These are phyloP conservation scores for Paecilomyces dactylethromorphus DNA, from an alignment of 2,329 filamentous ascomycete species.

Conservation along the genomic window DNA sequence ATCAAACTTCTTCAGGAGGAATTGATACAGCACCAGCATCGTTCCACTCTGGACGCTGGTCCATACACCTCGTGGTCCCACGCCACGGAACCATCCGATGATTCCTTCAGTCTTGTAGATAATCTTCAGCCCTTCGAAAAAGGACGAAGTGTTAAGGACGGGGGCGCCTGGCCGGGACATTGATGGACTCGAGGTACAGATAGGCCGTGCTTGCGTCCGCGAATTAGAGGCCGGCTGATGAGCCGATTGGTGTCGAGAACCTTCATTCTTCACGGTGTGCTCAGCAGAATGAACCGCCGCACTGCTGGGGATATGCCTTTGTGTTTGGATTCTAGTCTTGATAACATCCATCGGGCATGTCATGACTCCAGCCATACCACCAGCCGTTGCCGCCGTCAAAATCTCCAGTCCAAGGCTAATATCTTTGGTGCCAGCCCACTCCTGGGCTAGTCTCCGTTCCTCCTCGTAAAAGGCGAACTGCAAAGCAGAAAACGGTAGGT, in stretches of 20 bases:
- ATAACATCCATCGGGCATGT: constrained; percentile 96
- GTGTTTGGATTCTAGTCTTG: constrained; percentile 93
- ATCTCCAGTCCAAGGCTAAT: constrained; percentile 84
- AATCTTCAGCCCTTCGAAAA: constrained; percentile 72
- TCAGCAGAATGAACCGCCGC: constrained; percentile 12
- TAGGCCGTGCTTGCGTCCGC: constrained; percentile 58
- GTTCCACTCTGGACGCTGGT: constrained; percentile 95
- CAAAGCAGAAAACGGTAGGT: constrained; percentile 89
- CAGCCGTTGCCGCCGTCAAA: constrained; percentile 79
- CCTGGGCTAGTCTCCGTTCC: constrained; percentile 72
- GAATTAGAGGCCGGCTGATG: constrained; percentile 19
- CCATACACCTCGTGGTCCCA: constrained; percentile 89
- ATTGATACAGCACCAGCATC: constrained; percentile 94
- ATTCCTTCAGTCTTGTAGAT: constrained; percentile 90
- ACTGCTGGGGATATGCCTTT: constrained; percentile 56
- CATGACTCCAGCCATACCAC: constrained; percentile 85
- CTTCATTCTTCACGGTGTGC: constrained; percentile 20
- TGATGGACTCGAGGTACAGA: constrained; percentile 84
- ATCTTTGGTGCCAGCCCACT: constrained; percentile 71
- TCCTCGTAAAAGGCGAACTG: constrained; percentile 99
- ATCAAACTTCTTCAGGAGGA: constrained; percentile 71
- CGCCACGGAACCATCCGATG: constrained; percentile 86
- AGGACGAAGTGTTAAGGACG: constrained; percentile 80
- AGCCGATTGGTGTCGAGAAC: constrained; percentile 18
- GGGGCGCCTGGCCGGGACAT: constrained; percentile 75